Percentiles rank a stretch among this genome's conserved stretches.
Conservation (phyloP, 805 yeast species). For the Maudiozyma bulderi region DNA sequence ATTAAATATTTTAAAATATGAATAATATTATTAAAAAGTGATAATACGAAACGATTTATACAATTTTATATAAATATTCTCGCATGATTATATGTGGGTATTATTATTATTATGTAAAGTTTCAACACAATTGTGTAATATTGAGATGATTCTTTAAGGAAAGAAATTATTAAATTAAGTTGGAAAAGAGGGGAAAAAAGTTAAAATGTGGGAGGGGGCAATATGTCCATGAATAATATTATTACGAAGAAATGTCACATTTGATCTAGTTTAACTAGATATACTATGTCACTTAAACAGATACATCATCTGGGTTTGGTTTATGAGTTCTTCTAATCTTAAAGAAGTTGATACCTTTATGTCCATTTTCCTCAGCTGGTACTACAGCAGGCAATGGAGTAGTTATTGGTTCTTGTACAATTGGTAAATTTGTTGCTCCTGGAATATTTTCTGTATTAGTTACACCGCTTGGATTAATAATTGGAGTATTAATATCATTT, state of each 20-base stretch:
- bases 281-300: slow-evolving; percentile 3
- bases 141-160: no score
- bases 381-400: not conserved
- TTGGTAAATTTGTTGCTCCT: not conserved
- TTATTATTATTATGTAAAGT: no score
- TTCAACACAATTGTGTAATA: no score
- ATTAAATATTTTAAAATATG: no score
- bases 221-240: no score
- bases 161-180: no score
- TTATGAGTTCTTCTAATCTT: slow-evolving; percentile 48
- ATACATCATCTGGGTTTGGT: slow-evolving; percentile 23
- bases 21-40: no score
- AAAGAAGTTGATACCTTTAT: slow-evolving; percentile 62
- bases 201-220: no score
- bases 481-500: not conserved
- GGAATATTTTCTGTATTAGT: not conserved
- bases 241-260: not conserved
- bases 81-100: no score
- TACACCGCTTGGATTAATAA: not conserved
- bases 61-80: no score
- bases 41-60: no score
- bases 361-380: slow-evolving; percentile 16
- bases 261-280: not conserved
- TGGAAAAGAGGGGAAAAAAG: no score
- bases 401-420: not conserved